Conservation (phyloP, 371 early-diverging fungal species). For the Umbelopsis sp. region DNA sequence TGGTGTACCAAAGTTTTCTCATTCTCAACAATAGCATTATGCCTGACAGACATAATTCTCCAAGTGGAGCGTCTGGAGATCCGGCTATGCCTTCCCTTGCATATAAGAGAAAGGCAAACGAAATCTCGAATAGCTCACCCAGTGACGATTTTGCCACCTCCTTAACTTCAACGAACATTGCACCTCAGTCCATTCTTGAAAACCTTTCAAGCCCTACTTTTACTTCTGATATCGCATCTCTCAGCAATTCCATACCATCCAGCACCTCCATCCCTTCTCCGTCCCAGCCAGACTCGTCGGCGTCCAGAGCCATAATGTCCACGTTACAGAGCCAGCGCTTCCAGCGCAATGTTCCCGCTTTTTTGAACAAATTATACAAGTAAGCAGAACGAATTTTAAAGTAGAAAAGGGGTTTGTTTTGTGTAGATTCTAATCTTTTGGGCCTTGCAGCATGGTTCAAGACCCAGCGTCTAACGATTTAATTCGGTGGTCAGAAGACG, state of each 20-base stretch:
- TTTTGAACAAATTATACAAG: constrained; percentile 88
- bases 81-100: neutral
- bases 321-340: constrained; percentile 3
- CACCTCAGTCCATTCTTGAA: constrained; percentile 10
- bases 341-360: constrained; percentile 78
- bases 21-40: neutral
- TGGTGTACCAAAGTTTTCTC: neutral
- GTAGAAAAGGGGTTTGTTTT: neutral
- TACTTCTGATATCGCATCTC: constrained; percentile 9
- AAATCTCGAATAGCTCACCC: constrained; percentile 1
- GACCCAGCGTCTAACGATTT: constrained; percentile 69
- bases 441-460: constrained; percentile 65
- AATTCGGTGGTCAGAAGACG: constrained; percentile 80
- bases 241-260: neutral
- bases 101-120: constrained; percentile 1
- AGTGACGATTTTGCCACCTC: neutral
- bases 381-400: constrained; percentile 31
- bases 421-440: constrained; percentile 7
- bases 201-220: constrained; percentile 7
- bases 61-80: constrained; percentile 9
- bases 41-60: constrained; percentile 7
- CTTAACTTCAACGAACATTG: constrained; percentile 2
- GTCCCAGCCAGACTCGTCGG: neutral
- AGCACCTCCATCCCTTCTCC: neutral
- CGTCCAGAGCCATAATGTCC: constrained; percentile 8